These are phyloP conservation scores for Acidiella bohemica DNA, from an alignment of 495 filamentous ascomycete genomes.

Conservation along the genomic window DNA sequence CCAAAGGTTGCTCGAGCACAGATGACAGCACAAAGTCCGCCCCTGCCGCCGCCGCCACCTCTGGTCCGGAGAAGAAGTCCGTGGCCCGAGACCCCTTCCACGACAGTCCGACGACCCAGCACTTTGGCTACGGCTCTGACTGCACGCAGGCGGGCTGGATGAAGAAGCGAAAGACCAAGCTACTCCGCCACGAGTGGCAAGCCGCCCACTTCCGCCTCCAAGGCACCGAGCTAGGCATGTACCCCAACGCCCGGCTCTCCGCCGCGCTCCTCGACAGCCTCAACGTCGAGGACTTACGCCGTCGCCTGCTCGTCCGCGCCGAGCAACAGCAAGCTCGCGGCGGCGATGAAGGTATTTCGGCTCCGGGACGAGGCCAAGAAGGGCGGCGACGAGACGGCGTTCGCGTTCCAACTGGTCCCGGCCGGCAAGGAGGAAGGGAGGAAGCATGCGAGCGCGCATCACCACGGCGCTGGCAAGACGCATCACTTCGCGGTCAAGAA, in stretches of 20 bases:
- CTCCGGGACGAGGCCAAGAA: slow-evolving; percentile 41
- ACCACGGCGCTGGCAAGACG: slow-evolving; percentile 46
- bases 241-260: slow-evolving; percentile 45
- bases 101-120: slow-evolving; percentile 3
- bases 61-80: neutral
- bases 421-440: slow-evolving; percentile 35
- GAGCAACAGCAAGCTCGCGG: slow-evolving; percentile 61
- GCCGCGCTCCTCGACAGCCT: slow-evolving; percentile 62
- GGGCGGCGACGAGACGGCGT: slow-evolving; percentile 40
- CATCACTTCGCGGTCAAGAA: slow-evolving; percentile 86
- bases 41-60: neutral
- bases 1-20: slow-evolving; percentile 4
- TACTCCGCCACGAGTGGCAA: slow-evolving; percentile 89
- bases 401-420: slow-evolving; percentile 85
- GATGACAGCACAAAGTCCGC: neutral
- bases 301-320: slow-evolving; percentile 74
- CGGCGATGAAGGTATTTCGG: slow-evolving; percentile 75
- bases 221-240: slow-evolving; percentile 74
- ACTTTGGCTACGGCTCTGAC: slow-evolving; percentile 22
- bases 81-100: slow-evolving; percentile 7
- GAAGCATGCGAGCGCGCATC: slow-evolving; percentile 13
- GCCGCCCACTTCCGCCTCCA: slow-evolving; percentile 75
- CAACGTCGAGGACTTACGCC: slow-evolving; percentile 84
- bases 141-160: slow-evolving; percentile 69
- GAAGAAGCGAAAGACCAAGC: slow-evolving; percentile 83